Evolutionary conservation across 108 stramenopile species (phyloP).

Genomic region (Tribonema minus): DNA sequence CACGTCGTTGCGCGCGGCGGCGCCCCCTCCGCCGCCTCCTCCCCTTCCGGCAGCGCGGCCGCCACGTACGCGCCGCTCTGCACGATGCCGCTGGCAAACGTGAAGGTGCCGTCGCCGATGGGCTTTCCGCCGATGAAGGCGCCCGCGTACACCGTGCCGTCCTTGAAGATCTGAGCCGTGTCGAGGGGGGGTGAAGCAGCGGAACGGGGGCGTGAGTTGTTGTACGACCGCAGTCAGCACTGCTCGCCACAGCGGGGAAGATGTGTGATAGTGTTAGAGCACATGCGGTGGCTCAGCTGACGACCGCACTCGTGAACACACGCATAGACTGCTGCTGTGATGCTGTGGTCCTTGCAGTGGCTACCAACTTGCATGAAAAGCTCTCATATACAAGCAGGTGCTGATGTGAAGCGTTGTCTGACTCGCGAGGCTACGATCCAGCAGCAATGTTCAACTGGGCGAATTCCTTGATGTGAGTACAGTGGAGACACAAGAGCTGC

Average conservation of each 20-base stretch:
- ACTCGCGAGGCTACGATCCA: no score
- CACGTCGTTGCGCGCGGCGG: constrained; percentile 6
- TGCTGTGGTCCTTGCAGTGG: no score
- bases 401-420: no score
- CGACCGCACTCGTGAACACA: no score
- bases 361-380: no score
- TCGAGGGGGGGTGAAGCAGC: neutral
- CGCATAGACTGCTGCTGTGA: no score
- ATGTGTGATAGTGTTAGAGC: neutral
- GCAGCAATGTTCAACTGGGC: no score
- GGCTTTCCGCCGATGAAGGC: constrained; percentile 45
- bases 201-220: neutral
- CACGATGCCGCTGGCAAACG: constrained; percentile 42
- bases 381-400: no score
- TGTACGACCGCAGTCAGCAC: neutral
- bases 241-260: neutral
- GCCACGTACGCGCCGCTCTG: constrained; percentile 45
- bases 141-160: constrained; percentile 50
- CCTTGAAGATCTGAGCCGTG: neutral
- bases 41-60: constrained; percentile 14
- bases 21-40: constrained; percentile 45
- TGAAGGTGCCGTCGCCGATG: constrained; percentile 48
- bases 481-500: no score
- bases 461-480: no score
- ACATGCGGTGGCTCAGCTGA: neutral